These are phyloP conservation scores for Fusarium odoratissimum DNA, from an alignment of 2,329 filamentous ascomycete genomes.

Conservation along the genomic window DNA sequence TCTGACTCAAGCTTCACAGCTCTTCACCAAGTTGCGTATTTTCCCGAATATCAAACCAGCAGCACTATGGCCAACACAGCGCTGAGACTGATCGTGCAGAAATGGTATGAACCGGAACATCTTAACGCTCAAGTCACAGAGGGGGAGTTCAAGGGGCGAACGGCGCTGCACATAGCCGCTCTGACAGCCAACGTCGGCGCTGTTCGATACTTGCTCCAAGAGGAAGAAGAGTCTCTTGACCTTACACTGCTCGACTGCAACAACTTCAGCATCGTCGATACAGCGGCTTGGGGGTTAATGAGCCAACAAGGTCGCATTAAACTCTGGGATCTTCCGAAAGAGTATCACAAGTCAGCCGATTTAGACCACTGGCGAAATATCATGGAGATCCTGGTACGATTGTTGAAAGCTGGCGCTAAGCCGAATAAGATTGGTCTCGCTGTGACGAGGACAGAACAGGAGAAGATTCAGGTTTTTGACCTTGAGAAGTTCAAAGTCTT, in stretches of 20 bases:
- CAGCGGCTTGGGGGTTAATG: not conserved
- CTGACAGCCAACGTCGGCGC: fast-evolving
- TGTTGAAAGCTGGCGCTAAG: not conserved
- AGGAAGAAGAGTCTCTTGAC: not conserved
- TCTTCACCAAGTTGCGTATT: not conserved
- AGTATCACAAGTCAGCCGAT: not conserved
- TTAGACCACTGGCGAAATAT: not conserved
- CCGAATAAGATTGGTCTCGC: not conserved
- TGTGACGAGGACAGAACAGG: not conserved
- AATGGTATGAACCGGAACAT: not conserved
- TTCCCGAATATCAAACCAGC: not conserved
- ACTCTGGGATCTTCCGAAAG: not conserved
- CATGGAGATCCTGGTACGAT: not conserved
- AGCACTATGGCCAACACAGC: not conserved
- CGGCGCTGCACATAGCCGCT: not conserved
- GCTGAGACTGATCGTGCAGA: not conserved
- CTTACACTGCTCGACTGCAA: fast-evolving
- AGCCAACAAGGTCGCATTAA: not conserved
- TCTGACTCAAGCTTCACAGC: not conserved
- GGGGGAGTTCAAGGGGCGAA: not conserved
- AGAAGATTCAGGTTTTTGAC: not conserved
- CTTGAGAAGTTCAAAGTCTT: not conserved
- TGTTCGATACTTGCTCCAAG: not conserved
- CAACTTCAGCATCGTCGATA: not conserved
- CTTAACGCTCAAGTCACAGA: not conserved